Conservation (phyloP, 2,329 filamentous ascomycete species). For the Furcasterigmium furcatum region DNA sequence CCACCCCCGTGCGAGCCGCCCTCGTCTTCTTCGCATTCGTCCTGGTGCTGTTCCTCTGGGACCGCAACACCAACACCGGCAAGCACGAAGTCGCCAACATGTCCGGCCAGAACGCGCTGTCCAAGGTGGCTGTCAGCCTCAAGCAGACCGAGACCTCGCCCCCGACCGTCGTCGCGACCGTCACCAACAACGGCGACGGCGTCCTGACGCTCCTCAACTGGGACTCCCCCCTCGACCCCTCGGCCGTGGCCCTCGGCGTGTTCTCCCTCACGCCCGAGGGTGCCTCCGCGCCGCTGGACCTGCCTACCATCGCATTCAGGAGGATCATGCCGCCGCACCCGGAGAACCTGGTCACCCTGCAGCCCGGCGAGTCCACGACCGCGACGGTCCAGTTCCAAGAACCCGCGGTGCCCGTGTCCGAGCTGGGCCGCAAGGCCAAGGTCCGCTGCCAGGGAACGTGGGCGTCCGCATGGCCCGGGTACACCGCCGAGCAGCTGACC, state of each 20-base stretch:
- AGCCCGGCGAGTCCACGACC: conserved; percentile 27
- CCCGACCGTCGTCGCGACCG: conserved; percentile 28
- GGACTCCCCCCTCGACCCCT: conserved; percentile 40
- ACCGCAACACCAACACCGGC: conserved; percentile 4
- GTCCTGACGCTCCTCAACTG: conserved; percentile 39
- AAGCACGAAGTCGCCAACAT: conserved; percentile 1
- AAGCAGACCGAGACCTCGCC: conserved; percentile 29
- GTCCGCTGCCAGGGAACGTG: conserved; percentile 33
- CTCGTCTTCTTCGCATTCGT: conserved; percentile 4
- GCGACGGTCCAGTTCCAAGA: conserved; percentile 32
- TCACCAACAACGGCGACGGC: conserved; percentile 34
- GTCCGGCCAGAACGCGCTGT: conserved; percentile 6
- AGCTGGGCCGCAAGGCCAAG: conserved; percentile 24
- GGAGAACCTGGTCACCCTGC: conserved; percentile 34
- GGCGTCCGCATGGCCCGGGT: conserved; percentile 29
- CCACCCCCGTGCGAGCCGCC: too few relatives aligned
- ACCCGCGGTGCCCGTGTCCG: conserved; percentile 27
- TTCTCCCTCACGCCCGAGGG: conserved; percentile 33
- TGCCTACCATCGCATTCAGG: conserved; percentile 32
- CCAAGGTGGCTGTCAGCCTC: conserved; percentile 26
- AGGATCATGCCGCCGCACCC: conserved; percentile 35
- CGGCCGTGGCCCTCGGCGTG: conserved; percentile 37
- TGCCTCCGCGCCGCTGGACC: conserved; percentile 25
- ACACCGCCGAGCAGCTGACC: conserved; percentile 10
- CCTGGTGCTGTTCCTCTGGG: conserved; percentile 3